Conservation (phyloP, 2,329 filamentous ascomycete species). For the Epichloe sibirici region DNA sequence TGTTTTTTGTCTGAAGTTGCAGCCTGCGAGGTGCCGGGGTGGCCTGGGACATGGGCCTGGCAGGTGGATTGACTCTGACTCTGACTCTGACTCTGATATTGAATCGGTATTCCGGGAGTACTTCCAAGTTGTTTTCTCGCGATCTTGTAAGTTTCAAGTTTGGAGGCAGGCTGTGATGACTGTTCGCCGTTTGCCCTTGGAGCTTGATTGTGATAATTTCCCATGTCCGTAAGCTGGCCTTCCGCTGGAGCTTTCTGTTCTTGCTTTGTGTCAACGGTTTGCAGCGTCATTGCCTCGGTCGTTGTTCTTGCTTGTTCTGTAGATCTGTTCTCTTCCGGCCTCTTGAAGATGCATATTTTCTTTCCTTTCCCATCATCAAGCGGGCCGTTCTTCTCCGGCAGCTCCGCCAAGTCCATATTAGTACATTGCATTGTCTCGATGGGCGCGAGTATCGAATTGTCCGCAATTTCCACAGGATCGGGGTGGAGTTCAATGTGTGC, state of each 20-base stretch:
- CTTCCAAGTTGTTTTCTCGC: conserved; percentile 7
- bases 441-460: conserved; percentile 23
- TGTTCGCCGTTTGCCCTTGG: background rate
- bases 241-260: background rate
- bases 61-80: conserved; percentile 1
- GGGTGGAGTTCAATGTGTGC: conserved; percentile 31
- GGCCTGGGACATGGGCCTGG: conserved; percentile 8
- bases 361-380: conserved; percentile 9
- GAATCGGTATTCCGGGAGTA: background rate
- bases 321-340: conserved; percentile 1
- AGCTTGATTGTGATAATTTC: background rate
- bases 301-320: background rate
- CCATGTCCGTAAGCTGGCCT: background rate
- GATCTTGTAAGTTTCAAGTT: conserved; percentile 6
- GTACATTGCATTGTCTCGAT: conserved; percentile 18
- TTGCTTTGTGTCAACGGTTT: conserved; percentile 1
- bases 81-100: background rate
- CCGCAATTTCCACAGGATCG: conserved; percentile 32
- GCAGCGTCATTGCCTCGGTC: background rate
- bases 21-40: background rate
- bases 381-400: conserved; percentile 23
- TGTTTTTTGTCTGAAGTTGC: conserved; percentile 5
- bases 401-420: conserved; percentile 21
- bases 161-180: background rate
- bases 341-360: conserved; percentile 6